Evolutionary conservation across 2,329 filamentous ascomycete genomes (phyloP).

Genomic region (Bretziella fagacearum): DNA sequence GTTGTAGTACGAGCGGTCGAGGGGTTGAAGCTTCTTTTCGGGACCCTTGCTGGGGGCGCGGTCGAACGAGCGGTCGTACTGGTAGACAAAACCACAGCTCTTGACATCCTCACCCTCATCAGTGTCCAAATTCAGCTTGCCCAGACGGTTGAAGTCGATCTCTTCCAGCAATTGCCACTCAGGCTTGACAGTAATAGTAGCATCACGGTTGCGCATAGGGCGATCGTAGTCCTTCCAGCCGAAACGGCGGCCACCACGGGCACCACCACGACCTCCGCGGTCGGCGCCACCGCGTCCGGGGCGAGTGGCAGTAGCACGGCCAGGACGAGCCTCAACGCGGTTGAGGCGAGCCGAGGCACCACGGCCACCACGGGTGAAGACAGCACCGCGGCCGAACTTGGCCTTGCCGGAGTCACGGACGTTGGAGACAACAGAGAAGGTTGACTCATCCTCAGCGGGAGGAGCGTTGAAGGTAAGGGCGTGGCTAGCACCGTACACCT

Average conservation of each 20-base stretch:
- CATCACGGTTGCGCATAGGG: slow-evolving; percentile 87
- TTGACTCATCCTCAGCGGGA: slow-evolving; percentile 84
- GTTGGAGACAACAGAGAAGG: slow-evolving; percentile 96
- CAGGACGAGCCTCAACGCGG: slow-evolving; percentile 44
- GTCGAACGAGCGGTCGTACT: slow-evolving; percentile 92
- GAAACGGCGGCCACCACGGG: slow-evolving; percentile 67
- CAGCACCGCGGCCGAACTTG: slow-evolving; percentile 75
- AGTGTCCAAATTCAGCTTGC: slow-evolving; percentile 89
- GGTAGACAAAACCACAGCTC: slow-evolving; percentile 92
- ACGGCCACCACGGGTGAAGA: slow-evolving; percentile 72
- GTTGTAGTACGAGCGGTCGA: slow-evolving; percentile 95
- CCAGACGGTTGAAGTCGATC: slow-evolving; percentile 91
- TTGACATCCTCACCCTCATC: slow-evolving; percentile 92
- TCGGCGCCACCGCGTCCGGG: slow-evolving; percentile 52
- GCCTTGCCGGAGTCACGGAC: slow-evolving; percentile 71
- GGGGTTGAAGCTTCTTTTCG: slow-evolving; percentile 70
- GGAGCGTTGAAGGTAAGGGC: slow-evolving; percentile 80
- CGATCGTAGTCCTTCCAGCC: slow-evolving; percentile 99
- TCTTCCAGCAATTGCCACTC: slow-evolving; percentile 95
- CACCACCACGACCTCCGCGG: slow-evolving; percentile 53
- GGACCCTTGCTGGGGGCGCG: slow-evolving; percentile 79
- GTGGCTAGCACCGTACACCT: slow-evolving; percentile 85
- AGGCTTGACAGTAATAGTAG: slow-evolving; percentile 86
- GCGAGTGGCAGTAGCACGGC: slow-evolving; percentile 47
- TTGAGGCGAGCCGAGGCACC: slow-evolving; percentile 54